Conservation (phyloP, 371 early-diverging fungal species). For the Mucor velutinosus region DNA sequence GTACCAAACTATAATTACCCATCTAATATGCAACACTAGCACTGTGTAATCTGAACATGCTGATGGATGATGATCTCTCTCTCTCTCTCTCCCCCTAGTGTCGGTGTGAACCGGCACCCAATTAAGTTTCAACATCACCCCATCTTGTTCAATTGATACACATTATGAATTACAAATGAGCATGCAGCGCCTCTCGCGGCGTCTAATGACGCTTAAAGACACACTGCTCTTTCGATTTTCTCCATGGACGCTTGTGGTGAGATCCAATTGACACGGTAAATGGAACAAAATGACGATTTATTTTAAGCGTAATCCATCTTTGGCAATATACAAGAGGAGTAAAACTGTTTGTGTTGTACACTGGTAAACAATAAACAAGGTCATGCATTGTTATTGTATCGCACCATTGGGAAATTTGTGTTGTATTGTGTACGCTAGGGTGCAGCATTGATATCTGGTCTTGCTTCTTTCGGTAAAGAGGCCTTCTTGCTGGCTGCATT, state of each 20-base stretch:
- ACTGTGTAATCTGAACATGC: background rate
- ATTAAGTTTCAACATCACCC: conserved; percentile 1
- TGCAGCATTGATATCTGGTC: conserved; percentile 52
- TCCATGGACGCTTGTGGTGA: too few relatives aligned
- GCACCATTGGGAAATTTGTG: background rate
- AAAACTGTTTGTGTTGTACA: background rate
- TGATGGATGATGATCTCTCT: background rate
- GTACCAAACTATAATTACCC: background rate
- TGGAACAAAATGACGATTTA: conserved; percentile 11
- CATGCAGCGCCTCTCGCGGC: too few relatives aligned
- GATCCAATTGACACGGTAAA: background rate
- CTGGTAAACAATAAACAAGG: background rate
- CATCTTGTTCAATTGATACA: background rate
- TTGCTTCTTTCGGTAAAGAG: conserved; percentile 46
- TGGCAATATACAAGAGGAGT: conserved; percentile 7
- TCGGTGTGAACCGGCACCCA: background rate
- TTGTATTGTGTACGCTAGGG: conserved; percentile 34
- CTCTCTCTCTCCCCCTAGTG: background rate
- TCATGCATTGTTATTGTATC: background rate
- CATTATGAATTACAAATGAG: background rate
- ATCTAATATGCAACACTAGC: background rate
- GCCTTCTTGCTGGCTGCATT: conserved; percentile 42
- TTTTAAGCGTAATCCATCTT: conserved; percentile 3
- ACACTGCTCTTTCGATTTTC: too few relatives aligned
- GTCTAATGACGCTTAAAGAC: too few relatives aligned